These are phyloP conservation scores for Arthromyces matolae DNA, from an alignment of 768 basidiomycete genomes.

Conservation along the genomic window DNA sequence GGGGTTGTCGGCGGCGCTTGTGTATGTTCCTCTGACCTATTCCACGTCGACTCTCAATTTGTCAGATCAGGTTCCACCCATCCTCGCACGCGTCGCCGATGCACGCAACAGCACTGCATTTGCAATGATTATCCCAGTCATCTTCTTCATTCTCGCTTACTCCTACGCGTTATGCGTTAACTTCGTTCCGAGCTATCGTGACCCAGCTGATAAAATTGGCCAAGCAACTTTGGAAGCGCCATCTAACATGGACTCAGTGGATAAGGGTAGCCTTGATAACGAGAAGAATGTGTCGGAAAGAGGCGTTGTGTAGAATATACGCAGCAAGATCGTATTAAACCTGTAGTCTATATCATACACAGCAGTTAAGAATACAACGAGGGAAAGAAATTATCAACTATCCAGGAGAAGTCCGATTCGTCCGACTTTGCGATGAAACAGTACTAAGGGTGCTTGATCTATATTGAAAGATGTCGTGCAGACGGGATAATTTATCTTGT, in stretches of 20 bases:
- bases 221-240: slow-evolving; percentile 6
- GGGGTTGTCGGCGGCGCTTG: slow-evolving; percentile 32
- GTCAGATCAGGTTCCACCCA: slow-evolving; percentile 23
- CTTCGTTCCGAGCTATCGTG: slow-evolving; percentile 26
- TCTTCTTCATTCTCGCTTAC: slow-evolving; percentile 27
- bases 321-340: not conserved
- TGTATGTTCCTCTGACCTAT: slow-evolving; percentile 12
- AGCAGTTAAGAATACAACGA: not conserved
- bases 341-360: not conserved
- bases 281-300: too few relatives aligned
- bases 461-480: slow-evolving; percentile 84
- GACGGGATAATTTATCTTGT: slow-evolving; percentile 66
- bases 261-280: slow-evolving; percentile 11
- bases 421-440: slow-evolving; percentile 38
- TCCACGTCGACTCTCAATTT: not conserved
- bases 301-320: too few relatives aligned
- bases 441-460: slow-evolving; percentile 59
- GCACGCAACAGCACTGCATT: slow-evolving; percentile 28
- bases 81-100: slow-evolving; percentile 29
- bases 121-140: slow-evolving; percentile 31
- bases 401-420: slow-evolving; percentile 28
- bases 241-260: not conserved
- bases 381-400: not conserved
- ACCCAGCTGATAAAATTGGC: slow-evolving; percentile 23
- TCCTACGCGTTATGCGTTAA: slow-evolving; percentile 28